Percentiles rank a stretch among this genome's conserved stretches.
phyloP scores from a whole-genome alignment of 2,329 filamentous ascomycete species.

The Sporothrix variecibatus region DNA sequence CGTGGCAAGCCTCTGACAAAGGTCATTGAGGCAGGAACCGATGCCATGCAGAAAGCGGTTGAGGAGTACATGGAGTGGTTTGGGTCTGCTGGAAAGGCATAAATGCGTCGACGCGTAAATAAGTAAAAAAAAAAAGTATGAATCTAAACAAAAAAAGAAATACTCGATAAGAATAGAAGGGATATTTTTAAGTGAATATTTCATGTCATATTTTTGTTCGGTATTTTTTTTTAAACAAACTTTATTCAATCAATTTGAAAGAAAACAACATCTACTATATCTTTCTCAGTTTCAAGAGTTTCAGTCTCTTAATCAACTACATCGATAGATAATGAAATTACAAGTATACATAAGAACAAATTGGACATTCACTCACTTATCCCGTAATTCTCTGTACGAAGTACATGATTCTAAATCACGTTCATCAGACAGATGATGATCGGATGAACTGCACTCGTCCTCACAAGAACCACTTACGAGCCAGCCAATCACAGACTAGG shows the following conservation, averaged over 20 bases:
- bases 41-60: constrained; percentile 51
- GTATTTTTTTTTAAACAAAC: too few species aligned
- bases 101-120: background rate
- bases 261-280: background rate
- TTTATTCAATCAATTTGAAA: background rate
- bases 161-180: too few species aligned
- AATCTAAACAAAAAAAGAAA: too few species aligned
- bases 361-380: too few species aligned
- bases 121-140: background rate
- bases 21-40: constrained; percentile 50
- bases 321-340: background rate
- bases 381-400: too few species aligned
- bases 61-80: constrained; percentile 50
- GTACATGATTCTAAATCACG: too few species aligned
- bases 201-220: too few species aligned
- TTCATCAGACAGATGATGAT: too few species aligned
- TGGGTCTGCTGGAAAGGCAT: constrained; percentile 33
- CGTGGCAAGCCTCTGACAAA: constrained; percentile 49
- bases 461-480: background rate
- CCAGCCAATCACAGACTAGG: background rate
- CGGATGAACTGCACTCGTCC: too few species aligned
- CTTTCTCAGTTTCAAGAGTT: too few species aligned
- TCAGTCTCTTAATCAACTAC: background rate
- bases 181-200: too few species aligned
- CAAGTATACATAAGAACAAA: too few species aligned